Conservation (phyloP, 2,329 filamentous ascomycete species). For the Dactylellina drechsleri region DNA sequence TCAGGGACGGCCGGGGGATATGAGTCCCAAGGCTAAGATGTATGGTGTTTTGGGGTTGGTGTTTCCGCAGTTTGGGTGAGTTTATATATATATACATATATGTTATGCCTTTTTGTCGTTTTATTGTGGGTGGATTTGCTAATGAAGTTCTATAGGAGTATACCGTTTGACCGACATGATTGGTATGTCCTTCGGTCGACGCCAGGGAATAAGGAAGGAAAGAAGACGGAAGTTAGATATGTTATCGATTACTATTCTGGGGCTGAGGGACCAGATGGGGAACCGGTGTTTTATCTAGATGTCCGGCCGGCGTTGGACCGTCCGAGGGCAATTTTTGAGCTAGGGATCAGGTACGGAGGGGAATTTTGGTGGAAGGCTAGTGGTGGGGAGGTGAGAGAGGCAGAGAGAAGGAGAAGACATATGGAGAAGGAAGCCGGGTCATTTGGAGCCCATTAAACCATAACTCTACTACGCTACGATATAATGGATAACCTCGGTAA, state of each 20-base stretch:
- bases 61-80: conserved; percentile 83
- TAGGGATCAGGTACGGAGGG: conserved; percentile 86
- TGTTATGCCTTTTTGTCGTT: not conserved
- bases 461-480: too few relatives aligned
- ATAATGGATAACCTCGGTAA: not conserved
- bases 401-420: conserved; percentile 60
- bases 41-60: conserved; percentile 80
- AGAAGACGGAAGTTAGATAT: conserved; percentile 72
- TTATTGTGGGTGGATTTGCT: not conserved
- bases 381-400: conserved; percentile 72
- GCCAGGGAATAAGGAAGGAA: conserved; percentile 70
- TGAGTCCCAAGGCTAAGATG: conserved; percentile 90
- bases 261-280: conserved; percentile 82
- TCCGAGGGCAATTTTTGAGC: conserved; percentile 80
- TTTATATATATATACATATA: conserved; percentile 48
- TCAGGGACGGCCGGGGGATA: conserved; percentile 85
- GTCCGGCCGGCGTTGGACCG: conserved; percentile 88
- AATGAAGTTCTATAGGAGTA: conserved; percentile 59
- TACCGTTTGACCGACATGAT: conserved; percentile 95
- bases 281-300: conserved; percentile 95
- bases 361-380: conserved; percentile 93
- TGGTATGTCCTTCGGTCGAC: conserved; percentile 86
- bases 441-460: not conserved
- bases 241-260: conserved; percentile 96
- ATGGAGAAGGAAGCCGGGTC: conserved; percentile 41